Base-by-base conservation (phyloP, 1,139 yeast genomes). In the Hyphopichia khmerensis region DNA sequence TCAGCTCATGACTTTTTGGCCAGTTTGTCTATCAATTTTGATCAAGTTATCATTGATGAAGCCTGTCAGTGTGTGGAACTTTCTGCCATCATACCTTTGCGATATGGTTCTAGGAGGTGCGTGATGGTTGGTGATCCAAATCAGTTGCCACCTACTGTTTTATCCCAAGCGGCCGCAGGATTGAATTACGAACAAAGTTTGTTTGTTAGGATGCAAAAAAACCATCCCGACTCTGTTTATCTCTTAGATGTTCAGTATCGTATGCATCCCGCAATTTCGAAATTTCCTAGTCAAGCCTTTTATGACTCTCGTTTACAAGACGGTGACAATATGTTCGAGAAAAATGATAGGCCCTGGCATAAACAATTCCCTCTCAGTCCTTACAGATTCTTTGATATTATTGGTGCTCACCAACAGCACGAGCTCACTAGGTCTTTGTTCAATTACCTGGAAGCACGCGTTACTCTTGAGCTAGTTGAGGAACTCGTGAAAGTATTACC, bases 111-210 rank as follows among this genome's bases (percentile, higher is more conserved):
- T 55, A 82, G 77, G 48, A 82, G 83, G 44, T 91, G 98, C 68
- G 85, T 95, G 40, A 88, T 95, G 96, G 99, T 95, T 40, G 99
- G 99, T 58, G 99, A 95, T 69, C 99, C 99, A 2, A 91, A 93
- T 59, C 99, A 95, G 67, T 75, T 95, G 48, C 99, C 99, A 0
- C 99, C 99, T 1, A 95, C 99, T 0, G 99, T 95, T n/a, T 66
- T 95, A 21, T 93, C 99, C 0, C 91, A 87, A 54, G 84, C 82
- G 8, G 98, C 98, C 1, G 84, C 95, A 1, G 72, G 79, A 6
- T 79, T 76, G 48, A 80, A 82, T 36, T 95, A 95, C 57, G 96
- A 93, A 49, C 96, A 91, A 61, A 87, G 96, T 58, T 73, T 95
- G 57, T 95, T 95, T 63, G 98, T 91, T 26, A 78, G 99, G 52